These are phyloP conservation scores for Rosa chinensis DNA, from an alignment of 306 rosid genomes.

Conservation along the genomic window DNA sequence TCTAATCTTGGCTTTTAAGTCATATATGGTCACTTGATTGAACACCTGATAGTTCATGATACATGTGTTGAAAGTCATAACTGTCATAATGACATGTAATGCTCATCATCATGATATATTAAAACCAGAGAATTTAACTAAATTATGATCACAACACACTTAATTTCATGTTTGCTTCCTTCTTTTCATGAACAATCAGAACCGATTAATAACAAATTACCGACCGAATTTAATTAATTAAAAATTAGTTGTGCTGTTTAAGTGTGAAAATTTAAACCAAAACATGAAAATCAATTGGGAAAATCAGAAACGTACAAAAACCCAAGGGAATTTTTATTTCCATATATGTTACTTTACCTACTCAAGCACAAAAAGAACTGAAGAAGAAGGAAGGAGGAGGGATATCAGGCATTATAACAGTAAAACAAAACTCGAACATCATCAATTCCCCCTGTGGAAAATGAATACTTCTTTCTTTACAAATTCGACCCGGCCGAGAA, in stretches of 20 bases:
- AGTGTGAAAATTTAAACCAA: background rate
- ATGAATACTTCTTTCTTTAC: background rate
- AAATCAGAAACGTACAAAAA: background rate
- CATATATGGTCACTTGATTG: conserved; percentile 5
- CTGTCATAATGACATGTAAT: conserved; percentile 1
- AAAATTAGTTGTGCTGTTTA: background rate
- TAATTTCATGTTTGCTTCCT: background rate
- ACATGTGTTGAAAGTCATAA: background rate
- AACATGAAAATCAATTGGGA: background rate
- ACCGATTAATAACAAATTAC: background rate
- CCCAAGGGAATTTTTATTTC: background rate
- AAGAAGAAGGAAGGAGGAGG: background rate
- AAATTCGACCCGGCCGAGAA: conserved; percentile 5
- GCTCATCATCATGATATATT: background rate
- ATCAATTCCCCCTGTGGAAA: background rate
- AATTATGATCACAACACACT: background rate
- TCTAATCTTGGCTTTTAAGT: conserved; percentile 1
- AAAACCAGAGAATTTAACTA: background rate
- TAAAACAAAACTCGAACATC: background rate
- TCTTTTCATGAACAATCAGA: background rate
- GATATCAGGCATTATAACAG: background rate
- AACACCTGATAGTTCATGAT: background rate
- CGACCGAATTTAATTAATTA: background rate
- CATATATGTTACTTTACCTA: background rate
- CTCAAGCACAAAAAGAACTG: background rate